These are phyloP conservation scores for Ammopiptanthus mongolicus DNA, from an alignment of 306 rosid genomes.

Conservation along the genomic window DNA sequence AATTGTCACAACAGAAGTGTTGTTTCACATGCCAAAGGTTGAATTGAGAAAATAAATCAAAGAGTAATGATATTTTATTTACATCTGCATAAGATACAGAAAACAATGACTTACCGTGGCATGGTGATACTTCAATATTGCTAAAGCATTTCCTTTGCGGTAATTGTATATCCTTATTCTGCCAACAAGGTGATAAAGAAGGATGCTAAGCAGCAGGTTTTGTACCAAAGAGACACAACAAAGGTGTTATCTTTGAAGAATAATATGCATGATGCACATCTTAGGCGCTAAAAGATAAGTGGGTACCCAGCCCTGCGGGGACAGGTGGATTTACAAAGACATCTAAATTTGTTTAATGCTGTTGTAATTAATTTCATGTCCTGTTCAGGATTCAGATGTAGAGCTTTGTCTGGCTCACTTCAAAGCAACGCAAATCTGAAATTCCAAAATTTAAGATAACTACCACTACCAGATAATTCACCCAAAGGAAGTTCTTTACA, in stretches of 20 bases:
- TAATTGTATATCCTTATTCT: conserved; percentile 81
- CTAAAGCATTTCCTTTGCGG: conserved; percentile 78
- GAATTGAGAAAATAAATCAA: background rate
- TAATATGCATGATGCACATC: background rate
- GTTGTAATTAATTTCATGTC: background rate
- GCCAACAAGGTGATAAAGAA: conserved; percentile 26
- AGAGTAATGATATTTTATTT: background rate
- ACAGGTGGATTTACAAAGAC: background rate
- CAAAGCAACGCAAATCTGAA: too few relatives aligned
- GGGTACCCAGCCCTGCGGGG: background rate
- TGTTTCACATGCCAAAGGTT: background rate
- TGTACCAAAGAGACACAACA: background rate
- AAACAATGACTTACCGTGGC: conserved; percentile 51
- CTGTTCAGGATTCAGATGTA: background rate
- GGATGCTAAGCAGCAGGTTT: conserved; percentile 1
- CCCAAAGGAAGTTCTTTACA: background rate
- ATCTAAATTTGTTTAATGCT: background rate
- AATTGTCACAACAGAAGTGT: background rate
- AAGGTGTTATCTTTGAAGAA: background rate
- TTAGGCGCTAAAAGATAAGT: background rate
- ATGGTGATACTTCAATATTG: conserved; percentile 84
- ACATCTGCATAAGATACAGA: conserved; percentile 11
- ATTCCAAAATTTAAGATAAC: too few relatives aligned
- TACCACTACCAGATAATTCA: background rate
- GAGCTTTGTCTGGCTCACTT: background rate